These are phyloP conservation scores for Backusella sp. DNA, from an alignment of 192 early-diverging fungal species.

Conservation along the genomic window DNA sequence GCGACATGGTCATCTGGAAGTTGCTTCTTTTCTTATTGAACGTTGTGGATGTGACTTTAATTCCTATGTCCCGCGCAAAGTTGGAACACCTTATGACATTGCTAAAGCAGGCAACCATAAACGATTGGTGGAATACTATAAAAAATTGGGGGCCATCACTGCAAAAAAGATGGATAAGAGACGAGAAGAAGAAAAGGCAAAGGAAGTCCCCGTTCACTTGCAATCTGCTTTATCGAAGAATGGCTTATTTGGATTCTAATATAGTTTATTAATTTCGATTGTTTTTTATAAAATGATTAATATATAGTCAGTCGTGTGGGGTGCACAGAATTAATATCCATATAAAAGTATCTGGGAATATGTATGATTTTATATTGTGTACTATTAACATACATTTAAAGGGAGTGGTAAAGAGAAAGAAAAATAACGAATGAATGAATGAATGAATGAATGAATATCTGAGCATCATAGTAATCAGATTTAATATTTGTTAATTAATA, in stretches of 20 bases:
- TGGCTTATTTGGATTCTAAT: conserved; percentile 27
- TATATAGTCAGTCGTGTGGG: background rate
- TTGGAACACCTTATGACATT: conserved; percentile 30
- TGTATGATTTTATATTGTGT: background rate
- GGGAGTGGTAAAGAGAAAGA: background rate
- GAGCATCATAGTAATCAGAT: background rate
- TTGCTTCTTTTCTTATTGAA: conserved; percentile 26
- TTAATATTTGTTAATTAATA: background rate
- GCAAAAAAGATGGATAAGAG: conserved; percentile 33
- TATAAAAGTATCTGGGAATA: background rate
- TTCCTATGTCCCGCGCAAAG: conserved; percentile 29
- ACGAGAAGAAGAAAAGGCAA: conserved; percentile 30
- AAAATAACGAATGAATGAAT: background rate
- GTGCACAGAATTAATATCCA: background rate
- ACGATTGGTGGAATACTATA: conserved; percentile 32
- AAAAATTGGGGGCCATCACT: conserved; percentile 24
- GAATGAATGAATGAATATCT: background rate
- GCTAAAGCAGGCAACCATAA: conserved; percentile 29
- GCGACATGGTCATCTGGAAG: conserved; percentile 29
- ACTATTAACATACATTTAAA: background rate
- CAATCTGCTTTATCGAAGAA: conserved; percentile 25
- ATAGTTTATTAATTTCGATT: background rate
- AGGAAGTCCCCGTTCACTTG: conserved; percentile 26
- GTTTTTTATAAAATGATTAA: background rate
- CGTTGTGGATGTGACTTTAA: conserved; percentile 31